A percentile compares a stretch with the other conserved stretches of the same genome.
phyloP scores from a whole-genome alignment of 2,329 filamentous ascomycete genomes.

The Xylariaceae sp. region DNA sequence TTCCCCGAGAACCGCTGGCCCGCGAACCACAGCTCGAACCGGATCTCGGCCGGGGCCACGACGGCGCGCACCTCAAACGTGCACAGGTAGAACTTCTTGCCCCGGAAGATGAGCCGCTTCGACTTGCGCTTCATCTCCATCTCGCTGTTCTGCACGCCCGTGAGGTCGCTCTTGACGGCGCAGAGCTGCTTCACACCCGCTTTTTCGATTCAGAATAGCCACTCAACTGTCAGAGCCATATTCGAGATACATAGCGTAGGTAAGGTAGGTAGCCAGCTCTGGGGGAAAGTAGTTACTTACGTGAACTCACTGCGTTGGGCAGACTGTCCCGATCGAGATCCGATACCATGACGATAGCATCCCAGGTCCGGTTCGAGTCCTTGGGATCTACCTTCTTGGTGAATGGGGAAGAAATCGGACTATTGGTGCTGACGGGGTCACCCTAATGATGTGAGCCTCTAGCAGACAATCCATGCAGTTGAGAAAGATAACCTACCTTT shows the following conservation, averaged over 20 bases:
- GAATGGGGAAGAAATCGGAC: conserved; percentile 26
- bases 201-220: conserved; percentile 9
- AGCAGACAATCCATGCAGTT: no score
- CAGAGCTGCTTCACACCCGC: conserved; percentile 32
- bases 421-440: conserved; percentile 30
- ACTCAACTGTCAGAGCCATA: no score
- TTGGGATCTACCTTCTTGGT: conserved; percentile 27
- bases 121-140: conserved; percentile 30
- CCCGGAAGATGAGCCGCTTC: conserved; percentile 24
- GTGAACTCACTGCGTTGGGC: conserved; percentile 29
- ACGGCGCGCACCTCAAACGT: conserved; percentile 45
- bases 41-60: conserved; percentile 47
- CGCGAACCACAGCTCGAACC: conserved; percentile 36
- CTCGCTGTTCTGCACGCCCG: conserved; percentile 30
- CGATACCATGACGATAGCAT: conserved; percentile 32
- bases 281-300: conserved; percentile 16
- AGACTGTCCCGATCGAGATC: conserved; percentile 29
- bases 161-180: conserved; percentile 32
- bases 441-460: conserved; percentile 26
- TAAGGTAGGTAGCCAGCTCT: not conserved
- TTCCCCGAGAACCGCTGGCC: conserved; percentile 31
- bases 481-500: conserved; percentile 22
- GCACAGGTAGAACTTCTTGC: conserved; percentile 31
- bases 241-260: no score
- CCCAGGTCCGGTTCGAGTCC: conserved; percentile 28